These are phyloP conservation scores for Plectosphaerella plurivora DNA, from an alignment of 2,329 filamentous ascomycete species.

Conservation along the genomic window DNA sequence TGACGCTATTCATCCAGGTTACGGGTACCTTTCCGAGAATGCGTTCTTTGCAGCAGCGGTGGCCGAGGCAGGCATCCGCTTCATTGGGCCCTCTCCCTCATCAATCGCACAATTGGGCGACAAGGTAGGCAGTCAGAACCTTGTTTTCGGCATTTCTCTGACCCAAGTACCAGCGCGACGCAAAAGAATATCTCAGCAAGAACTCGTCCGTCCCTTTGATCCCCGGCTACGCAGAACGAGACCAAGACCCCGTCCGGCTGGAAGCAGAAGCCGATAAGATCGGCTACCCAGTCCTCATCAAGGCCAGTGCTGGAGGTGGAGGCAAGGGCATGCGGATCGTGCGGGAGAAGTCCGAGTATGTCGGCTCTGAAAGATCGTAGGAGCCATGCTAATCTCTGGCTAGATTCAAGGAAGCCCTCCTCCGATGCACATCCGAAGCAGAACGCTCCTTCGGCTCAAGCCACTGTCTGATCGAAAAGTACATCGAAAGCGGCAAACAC, in stretches of 20 bases:
- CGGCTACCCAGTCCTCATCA: slow-evolving; percentile 35
- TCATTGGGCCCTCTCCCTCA: slow-evolving; percentile 51
- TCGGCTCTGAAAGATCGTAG: slow-evolving; percentile 11
- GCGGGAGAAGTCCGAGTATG: slow-evolving; percentile 1
- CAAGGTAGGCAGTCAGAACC: not conserved
- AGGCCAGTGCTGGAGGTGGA: slow-evolving; percentile 36
- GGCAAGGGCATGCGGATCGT: slow-evolving; percentile 31
- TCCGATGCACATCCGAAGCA: slow-evolving; percentile 25
- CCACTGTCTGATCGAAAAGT: slow-evolving; percentile 31
- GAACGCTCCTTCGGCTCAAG: slow-evolving; percentile 29
- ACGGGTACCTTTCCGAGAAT: slow-evolving; percentile 62
- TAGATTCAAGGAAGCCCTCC: not conserved
- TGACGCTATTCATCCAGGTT: slow-evolving; percentile 54
- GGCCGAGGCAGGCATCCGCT: slow-evolving; percentile 46
- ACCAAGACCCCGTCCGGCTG: not conserved
- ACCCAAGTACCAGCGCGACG: not conserved
- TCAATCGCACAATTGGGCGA: slow-evolving; percentile 28
- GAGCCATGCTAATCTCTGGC: slow-evolving; percentile 1
- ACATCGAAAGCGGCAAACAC: slow-evolving; percentile 30
- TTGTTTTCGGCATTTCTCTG: too few species aligned
- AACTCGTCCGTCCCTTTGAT: not conserved
- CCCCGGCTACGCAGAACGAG: not conserved
- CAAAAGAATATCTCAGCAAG: not conserved
- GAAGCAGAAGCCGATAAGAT: not conserved
- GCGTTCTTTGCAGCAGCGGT: slow-evolving; percentile 52